A percentile compares a stretch with the other conserved stretches of the same genome.
Conservation (phyloP, 305 asterid genomes). For the Ilex paraguariensis region DNA sequence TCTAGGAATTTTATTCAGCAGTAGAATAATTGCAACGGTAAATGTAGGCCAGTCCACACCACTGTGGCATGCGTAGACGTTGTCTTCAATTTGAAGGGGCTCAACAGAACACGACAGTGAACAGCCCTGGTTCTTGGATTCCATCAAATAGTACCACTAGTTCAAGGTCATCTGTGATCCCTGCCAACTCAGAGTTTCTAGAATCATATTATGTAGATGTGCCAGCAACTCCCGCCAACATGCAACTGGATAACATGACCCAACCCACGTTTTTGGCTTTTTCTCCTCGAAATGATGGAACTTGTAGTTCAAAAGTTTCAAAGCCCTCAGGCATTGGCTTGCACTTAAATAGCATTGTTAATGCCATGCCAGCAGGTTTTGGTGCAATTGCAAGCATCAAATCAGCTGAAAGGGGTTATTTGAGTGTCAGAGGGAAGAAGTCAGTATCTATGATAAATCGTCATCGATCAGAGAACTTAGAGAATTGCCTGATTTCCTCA, state of each 20-base stretch:
- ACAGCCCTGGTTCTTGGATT: slow-evolving; percentile 19
- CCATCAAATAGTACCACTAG: slow-evolving; percentile 20
- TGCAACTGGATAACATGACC: slow-evolving; percentile 23
- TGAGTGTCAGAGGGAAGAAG: slow-evolving; percentile 38
- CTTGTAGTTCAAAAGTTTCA: slow-evolving; percentile 22
- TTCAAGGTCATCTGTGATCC: slow-evolving; percentile 11
- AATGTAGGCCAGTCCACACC: slow-evolving; percentile 44
- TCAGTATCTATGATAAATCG: slow-evolving; percentile 23
- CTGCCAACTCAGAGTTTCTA: slow-evolving; percentile 29
- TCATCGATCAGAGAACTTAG: slow-evolving; percentile 24
- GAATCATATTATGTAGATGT: slow-evolving; percentile 26
- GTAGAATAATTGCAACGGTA: slow-evolving; percentile 14
- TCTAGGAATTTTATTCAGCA: slow-evolving; percentile 13
- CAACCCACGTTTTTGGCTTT: slow-evolving; percentile 19
- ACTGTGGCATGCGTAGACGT: slow-evolving; percentile 43
- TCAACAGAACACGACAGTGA: slow-evolving; percentile 21
- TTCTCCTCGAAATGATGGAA: slow-evolving; percentile 32
- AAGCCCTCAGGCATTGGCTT: slow-evolving; percentile 69
- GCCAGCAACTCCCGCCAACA: slow-evolving; percentile 25
- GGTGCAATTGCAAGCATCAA: slow-evolving; percentile 35
- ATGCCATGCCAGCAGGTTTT: slow-evolving; percentile 38
- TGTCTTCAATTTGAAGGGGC: slow-evolving; percentile 67
- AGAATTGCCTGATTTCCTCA: slow-evolving; percentile 24
- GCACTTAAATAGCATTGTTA: slow-evolving; percentile 72
- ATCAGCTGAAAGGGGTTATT: slow-evolving; percentile 45